These are phyloP conservation scores for Halophytophthora batemanensis DNA, from an alignment of 352 stramenopile species.

Conservation along the genomic window DNA sequence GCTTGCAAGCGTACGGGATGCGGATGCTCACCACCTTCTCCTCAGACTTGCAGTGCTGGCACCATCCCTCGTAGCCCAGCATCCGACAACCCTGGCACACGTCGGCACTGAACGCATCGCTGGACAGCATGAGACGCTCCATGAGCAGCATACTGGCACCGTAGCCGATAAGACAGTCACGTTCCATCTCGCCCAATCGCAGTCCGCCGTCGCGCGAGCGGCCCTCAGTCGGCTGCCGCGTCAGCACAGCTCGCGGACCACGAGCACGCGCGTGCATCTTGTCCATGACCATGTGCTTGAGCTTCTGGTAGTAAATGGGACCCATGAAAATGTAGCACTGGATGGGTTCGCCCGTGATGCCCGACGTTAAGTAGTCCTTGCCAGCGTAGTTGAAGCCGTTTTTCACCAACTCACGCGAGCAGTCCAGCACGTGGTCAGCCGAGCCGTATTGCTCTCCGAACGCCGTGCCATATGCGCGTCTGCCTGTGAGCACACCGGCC, in stretches of 20 bases:
- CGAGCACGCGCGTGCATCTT: conserved; percentile 99
- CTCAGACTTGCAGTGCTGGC: conserved; percentile 97
- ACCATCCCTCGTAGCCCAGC: conserved; percentile 97
- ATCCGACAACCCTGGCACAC: conserved; percentile 98
- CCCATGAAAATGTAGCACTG: conserved; percentile 99
- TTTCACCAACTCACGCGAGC: conserved; percentile 92
- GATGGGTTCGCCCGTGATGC: conserved; percentile 96
- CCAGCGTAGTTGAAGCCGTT: conserved; percentile 99
- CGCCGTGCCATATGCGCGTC: conserved; percentile 97
- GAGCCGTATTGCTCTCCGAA: conserved; percentile 98
- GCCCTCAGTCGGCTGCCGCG: conserved; percentile 98
- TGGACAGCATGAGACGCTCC: conserved; percentile 99
- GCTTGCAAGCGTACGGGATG: conserved; percentile 98
- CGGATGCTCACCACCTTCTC: conserved; percentile 97
- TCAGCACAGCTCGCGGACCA: conserved; percentile 94
- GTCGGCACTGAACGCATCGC: conserved; percentile 98
- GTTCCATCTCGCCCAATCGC: conserved; percentile 99
- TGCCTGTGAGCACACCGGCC: conserved; percentile 94
- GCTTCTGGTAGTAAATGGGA: conserved; percentile 99
- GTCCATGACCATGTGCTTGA: conserved; percentile 99
- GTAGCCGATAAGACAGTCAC: conserved; percentile 99
- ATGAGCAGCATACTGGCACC: conserved; percentile 99
- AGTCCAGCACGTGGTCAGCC: conserved; percentile 91
- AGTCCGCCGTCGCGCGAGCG: conserved; percentile 96
- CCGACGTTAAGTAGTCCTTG: conserved; percentile 96